These are phyloP conservation scores for Stagonosporopsis vannaccii DNA, from an alignment of 2,329 filamentous ascomycete species.

Conservation along the genomic window DNA sequence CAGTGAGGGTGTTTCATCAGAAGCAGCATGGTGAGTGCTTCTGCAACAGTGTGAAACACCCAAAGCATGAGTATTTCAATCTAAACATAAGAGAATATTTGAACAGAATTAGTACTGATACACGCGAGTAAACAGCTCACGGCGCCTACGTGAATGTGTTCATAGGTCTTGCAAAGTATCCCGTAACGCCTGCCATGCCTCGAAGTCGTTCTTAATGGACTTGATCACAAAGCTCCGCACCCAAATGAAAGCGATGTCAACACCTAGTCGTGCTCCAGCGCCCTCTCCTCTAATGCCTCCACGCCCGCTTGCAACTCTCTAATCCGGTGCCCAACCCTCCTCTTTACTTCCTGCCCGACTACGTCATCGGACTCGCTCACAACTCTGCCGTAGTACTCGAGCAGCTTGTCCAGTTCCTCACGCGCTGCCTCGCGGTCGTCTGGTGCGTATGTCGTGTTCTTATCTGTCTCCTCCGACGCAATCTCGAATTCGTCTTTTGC, in stretches of 20 bases:
- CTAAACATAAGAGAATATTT: background rate
- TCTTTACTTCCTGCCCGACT: constrained; percentile 15
- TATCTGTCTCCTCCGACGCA: constrained; percentile 60
- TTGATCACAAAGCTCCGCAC: background rate
- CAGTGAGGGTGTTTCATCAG: too few relatives aligned
- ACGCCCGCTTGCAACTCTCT: constrained; percentile 62
- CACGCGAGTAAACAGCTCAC: background rate
- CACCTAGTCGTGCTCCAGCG: constrained; percentile 56
- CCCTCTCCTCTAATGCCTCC: constrained; percentile 59
- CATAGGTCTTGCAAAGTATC: background rate
- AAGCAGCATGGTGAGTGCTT: too few relatives aligned
- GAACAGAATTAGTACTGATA: constrained; percentile 8
- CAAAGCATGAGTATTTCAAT: background rate
- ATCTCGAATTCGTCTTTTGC: constrained; percentile 58
- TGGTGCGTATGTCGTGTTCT: constrained; percentile 63
- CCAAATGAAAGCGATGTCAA: background rate
- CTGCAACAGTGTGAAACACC: background rate
- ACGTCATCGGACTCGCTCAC: constrained; percentile 14
- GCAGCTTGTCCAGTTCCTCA: constrained; percentile 59
- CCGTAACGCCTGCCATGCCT: constrained; percentile 6
- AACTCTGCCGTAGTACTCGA: constrained; percentile 54
- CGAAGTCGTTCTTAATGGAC: background rate
- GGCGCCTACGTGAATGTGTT: background rate
- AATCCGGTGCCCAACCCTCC: constrained; percentile 50
- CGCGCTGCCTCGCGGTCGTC: constrained; percentile 62